Conservation (phyloP, 192 early-diverging fungal species). For the Lobosporangium transversale region DNA sequence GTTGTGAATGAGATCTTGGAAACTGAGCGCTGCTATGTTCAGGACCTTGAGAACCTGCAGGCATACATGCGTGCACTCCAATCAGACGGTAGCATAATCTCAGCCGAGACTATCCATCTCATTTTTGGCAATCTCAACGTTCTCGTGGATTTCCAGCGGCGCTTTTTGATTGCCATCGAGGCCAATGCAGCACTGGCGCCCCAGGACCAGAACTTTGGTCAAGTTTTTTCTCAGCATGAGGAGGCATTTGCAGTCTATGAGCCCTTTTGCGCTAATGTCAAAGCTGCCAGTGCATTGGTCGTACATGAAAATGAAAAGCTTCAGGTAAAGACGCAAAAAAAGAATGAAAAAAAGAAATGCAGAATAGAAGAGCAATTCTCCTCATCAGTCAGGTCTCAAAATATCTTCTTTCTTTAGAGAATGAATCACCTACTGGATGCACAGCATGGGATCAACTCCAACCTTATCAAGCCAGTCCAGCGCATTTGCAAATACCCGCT, state of each 20-base stretch:
- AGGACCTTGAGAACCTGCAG: conserved; percentile 87
- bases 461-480: conserved; percentile 98
- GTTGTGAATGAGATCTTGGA: conserved; percentile 90
- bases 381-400: neutral
- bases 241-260: conserved; percentile 87
- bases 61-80: conserved; percentile 77
- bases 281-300: conserved; percentile 75
- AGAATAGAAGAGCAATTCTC: too few species aligned
- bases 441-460: conserved; percentile 84
- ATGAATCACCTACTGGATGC: conserved; percentile 80
- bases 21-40: conserved; percentile 93
- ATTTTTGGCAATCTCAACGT: conserved; percentile 95
- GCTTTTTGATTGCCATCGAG: conserved; percentile 93
- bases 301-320: conserved; percentile 69
- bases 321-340: conserved; percentile 48
- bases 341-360: neutral
- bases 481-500: conserved; percentile 98
- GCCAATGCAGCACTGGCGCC: conserved; percentile 73
- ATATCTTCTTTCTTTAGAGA: conserved; percentile 42
- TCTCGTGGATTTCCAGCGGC: conserved; percentile 95
- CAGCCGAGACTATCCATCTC: conserved; percentile 80
- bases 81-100: conserved; percentile 72
- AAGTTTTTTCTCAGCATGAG: conserved; percentile 78
- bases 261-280: conserved; percentile 93
- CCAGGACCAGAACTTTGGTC: conserved; percentile 89